Evolutionary conservation across 2,329 filamentous ascomycete genomes (phyloP).

Genomic region (Fonsecaea nubica): DNA sequence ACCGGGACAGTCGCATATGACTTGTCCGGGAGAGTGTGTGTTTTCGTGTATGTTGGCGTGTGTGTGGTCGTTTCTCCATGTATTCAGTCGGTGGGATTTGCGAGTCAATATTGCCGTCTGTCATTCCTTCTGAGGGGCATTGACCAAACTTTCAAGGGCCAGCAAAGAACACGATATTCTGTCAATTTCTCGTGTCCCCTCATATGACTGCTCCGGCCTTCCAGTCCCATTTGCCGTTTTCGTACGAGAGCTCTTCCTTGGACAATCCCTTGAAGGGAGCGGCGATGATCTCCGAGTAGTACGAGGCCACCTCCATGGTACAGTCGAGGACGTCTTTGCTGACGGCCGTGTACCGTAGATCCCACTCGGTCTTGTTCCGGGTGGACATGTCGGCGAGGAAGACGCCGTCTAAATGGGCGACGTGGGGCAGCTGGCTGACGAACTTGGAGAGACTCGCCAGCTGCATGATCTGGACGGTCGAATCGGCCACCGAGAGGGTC

Average conservation of each 20-base stretch:
- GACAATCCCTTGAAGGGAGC: conserved; percentile 1
- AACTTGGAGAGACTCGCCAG: conserved; percentile 4
- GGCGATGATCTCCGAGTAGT: not conserved
- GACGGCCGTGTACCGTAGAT: conserved; percentile 1
- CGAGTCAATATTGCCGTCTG: too few species aligned
- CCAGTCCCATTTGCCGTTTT: not conserved
- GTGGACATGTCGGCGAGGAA: not conserved
- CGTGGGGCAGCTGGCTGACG: conserved; percentile 1
- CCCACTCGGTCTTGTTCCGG: conserved; percentile 7
- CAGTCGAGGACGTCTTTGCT: conserved; percentile 2
- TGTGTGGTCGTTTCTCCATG: too few species aligned
- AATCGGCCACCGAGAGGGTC: conserved; percentile 37
- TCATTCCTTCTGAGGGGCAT: too few species aligned
- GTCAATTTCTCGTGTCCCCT: not conserved
- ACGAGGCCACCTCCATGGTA: not conserved
- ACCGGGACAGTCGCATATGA: too few species aligned
- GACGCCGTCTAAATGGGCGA: not conserved
- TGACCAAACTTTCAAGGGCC: too few species aligned
- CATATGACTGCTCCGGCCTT: conserved; percentile 1
- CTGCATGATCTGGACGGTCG: conserved; percentile 30
- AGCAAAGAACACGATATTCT: too few species aligned
- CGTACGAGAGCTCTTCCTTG: conserved; percentile 3
- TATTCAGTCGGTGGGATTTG: too few species aligned
- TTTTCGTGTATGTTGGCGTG: too few species aligned
- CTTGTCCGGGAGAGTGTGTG: too few species aligned